Evolutionary conservation across 768 basidiomycete species (phyloP).

Genomic region (Leucocoprinus birnbaumii): DNA sequence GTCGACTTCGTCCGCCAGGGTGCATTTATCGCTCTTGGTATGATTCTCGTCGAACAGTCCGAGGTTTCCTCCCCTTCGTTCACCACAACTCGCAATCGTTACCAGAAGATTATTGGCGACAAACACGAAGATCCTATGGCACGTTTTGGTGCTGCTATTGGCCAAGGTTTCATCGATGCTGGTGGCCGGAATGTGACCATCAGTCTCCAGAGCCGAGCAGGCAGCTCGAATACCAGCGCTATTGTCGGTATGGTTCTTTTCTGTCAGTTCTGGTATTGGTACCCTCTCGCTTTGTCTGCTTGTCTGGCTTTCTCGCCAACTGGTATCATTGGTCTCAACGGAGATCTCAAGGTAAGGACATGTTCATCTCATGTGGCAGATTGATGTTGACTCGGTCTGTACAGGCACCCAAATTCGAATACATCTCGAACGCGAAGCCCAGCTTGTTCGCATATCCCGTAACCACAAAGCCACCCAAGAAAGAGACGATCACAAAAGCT

Average conservation of each 20-base stretch:
- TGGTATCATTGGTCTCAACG: constrained; percentile 88
- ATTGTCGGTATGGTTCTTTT: constrained; percentile 98
- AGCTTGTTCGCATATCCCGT: constrained; percentile 92
- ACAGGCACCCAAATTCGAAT: constrained; percentile 94
- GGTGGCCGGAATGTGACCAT: constrained; percentile 97
- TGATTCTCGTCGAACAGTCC: constrained; percentile 96
- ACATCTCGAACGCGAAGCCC: constrained; percentile 85
- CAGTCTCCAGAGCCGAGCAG: constrained; percentile 88
- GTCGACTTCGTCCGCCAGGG: constrained; percentile 99
- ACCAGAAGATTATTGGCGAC: constrained; percentile 86
- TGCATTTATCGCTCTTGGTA: constrained; percentile 91
- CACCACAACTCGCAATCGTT: constrained; percentile 77
- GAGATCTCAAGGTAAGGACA: constrained; percentile 67
- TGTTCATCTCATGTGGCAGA: background rate
- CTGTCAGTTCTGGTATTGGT: constrained; percentile 99
- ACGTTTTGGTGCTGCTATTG: constrained; percentile 93
- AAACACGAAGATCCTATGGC: constrained; percentile 99
- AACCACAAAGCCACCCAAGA: constrained; percentile 83
- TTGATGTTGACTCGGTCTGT: background rate
- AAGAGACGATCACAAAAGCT: constrained; percentile 88
- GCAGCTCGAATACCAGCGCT: constrained; percentile 88
- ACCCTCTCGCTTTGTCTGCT: constrained; percentile 91
- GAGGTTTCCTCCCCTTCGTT: constrained; percentile 86
- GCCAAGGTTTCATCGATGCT: constrained; percentile 96
- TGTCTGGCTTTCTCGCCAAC: constrained; percentile 94